A percentile compares a stretch with the other conserved stretches of the same genome.
Conservation (phyloP, 2,329 filamentous ascomycete species). For the Orbilia oligospora region DNA sequence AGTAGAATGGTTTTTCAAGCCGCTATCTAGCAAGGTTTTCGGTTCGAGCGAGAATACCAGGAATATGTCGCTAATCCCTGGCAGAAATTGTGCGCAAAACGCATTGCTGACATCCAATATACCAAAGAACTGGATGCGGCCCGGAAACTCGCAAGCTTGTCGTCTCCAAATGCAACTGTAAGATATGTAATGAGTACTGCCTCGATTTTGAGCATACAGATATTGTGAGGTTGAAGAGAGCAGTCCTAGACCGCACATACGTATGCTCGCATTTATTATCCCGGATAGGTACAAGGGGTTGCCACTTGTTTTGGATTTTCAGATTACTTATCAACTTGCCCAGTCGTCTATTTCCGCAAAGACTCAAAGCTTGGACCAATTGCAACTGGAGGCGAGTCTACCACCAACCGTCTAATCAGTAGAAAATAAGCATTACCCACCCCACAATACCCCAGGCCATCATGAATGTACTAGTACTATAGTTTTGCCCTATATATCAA, state of each 20-base stretch:
- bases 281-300: neutral
- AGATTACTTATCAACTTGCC: constrained; percentile 7
- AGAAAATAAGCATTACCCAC: constrained; percentile 3
- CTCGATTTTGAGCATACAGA: neutral
- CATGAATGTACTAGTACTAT: neutral
- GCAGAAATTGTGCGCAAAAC: neutral
- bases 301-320: constrained; percentile 2
- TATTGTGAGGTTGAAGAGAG: neutral
- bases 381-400: constrained; percentile 1
- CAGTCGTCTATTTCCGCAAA: constrained; percentile 43
- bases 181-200: neutral
- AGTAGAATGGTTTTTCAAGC: neutral
- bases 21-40: neutral
- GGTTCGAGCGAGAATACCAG: neutral
- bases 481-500: neutral
- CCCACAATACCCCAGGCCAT: constrained; percentile 8
- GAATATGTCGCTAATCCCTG: neutral
- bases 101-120: neutral
- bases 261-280: constrained; percentile 1
- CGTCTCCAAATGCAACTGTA: neutral
- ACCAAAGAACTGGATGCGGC: neutral
- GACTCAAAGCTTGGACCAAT: constrained; percentile 19
- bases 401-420: constrained; percentile 11
- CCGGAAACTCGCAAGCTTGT: too few relatives aligned
- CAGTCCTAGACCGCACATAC: neutral